A percentile compares a stretch with the other conserved stretches of the same genome.
Conservation (phyloP, 208 protist genomes). For the Leishmania lainsoni region DNA sequence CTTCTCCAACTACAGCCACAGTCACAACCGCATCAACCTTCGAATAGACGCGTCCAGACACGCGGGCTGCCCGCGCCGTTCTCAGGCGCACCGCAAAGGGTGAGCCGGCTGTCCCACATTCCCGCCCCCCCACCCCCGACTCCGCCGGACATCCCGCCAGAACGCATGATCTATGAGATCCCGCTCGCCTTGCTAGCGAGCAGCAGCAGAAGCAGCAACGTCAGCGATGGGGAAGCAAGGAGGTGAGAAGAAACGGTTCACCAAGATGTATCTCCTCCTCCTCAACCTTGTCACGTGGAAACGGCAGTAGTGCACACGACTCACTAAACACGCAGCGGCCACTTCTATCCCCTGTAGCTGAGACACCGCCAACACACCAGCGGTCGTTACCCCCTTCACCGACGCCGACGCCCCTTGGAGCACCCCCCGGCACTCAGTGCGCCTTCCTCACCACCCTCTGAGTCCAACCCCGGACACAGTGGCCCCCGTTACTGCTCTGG, state of each 20-base stretch:
- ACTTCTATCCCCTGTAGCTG: neutral
- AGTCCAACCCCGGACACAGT: neutral
- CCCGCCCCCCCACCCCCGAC: slow-evolving; percentile 2
- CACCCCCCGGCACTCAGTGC: neutral
- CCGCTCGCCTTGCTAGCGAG: slow-evolving; percentile 13
- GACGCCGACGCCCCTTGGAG: neutral
- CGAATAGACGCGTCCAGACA: slow-evolving; percentile 12
- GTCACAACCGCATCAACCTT: neutral
- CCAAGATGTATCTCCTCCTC: neutral
- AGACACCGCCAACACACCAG: neutral
- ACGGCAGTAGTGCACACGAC: neutral
- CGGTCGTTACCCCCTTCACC: neutral
- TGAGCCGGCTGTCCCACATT: neutral
- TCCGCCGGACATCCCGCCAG: neutral
- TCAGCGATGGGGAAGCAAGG: neutral
- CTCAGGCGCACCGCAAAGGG: slow-evolving; percentile 6
- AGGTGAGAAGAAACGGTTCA: too few species aligned
- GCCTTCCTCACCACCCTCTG: neutral
- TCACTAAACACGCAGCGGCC: neutral
- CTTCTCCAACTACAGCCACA: neutral
- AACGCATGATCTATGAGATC: slow-evolving; percentile 2
- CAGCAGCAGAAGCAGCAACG: slow-evolving; percentile 8
- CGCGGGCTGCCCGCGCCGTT: slow-evolving; percentile 6
- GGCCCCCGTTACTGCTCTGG: neutral
- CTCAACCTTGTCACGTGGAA: neutral